Conservation (phyloP, 2,329 filamentous ascomycete species). For the Aureobasidium pullulans region DNA sequence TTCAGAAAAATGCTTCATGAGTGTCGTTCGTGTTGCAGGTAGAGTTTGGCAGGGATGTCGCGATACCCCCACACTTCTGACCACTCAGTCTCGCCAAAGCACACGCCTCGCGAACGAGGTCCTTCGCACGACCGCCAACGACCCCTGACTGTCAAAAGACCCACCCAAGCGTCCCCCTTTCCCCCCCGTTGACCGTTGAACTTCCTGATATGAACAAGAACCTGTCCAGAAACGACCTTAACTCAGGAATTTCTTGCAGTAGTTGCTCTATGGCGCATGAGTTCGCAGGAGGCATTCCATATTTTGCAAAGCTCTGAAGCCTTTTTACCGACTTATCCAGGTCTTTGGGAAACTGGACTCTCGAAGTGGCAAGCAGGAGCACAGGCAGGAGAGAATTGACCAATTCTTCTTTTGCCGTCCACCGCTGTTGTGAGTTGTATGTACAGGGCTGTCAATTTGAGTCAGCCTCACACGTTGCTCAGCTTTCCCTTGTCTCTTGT, state of each 20-base stretch:
- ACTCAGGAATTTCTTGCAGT: constrained; percentile 3
- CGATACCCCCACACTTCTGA: neutral
- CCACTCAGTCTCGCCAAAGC: constrained; percentile 4
- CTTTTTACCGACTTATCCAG: neutral
- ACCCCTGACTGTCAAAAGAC: constrained; percentile 8
- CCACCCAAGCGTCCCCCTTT: constrained; percentile 10
- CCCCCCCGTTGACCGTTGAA: constrained; percentile 1
- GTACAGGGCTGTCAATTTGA: neutral
- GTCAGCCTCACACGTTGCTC: constrained; percentile 9
- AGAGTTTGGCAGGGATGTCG: constrained; percentile 10
- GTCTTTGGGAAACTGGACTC: constrained; percentile 3
- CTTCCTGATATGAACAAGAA: constrained; percentile 11
- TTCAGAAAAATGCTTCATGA: neutral
- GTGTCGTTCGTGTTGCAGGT: neutral
- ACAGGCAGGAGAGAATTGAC: neutral
- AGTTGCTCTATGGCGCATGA: neutral
- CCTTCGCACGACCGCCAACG: neutral
- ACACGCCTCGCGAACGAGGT: constrained; percentile 7
- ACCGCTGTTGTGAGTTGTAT: neutral
- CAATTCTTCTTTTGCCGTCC: neutral
- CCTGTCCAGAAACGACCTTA: constrained; percentile 3
- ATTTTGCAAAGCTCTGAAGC: neutral
- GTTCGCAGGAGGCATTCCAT: constrained; percentile 7
- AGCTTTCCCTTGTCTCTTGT: neutral
- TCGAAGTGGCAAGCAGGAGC: neutral